A percentile compares a stretch with the other conserved stretches of the same genome.
Evolutionary conservation across 345 rosid species (phyloP).

Genomic region (Punica granatum): DNA sequence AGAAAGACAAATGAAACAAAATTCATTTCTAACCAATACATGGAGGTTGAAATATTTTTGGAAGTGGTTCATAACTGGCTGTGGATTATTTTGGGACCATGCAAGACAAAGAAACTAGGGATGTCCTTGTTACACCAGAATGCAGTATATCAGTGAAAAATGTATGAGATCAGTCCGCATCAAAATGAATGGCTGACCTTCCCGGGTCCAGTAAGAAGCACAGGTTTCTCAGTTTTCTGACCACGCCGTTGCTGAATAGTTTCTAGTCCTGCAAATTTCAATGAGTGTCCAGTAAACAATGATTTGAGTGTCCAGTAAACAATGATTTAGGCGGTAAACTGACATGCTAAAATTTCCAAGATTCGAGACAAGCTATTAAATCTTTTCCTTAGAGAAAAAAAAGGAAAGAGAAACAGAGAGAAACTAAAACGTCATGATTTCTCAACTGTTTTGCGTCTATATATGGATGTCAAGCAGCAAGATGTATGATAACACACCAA

Average conservation of each 20-base stretch:
- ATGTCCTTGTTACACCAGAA: background rate
- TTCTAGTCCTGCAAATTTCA: slow-evolving; percentile 52
- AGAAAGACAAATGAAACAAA: too few species aligned
- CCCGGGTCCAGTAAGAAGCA: slow-evolving; percentile 86
- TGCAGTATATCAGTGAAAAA: background rate
- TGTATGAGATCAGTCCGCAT: background rate
- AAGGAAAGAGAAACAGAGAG: background rate
- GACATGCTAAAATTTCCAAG: background rate
- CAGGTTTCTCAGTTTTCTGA: slow-evolving; percentile 64
- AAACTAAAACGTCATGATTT: background rate
- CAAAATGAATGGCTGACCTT: slow-evolving; percentile 42
- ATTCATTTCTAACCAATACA: too few species aligned
- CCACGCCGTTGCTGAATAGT: slow-evolving; percentile 85
- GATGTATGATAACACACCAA: background rate
- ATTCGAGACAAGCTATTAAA: background rate
- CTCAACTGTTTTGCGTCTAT: background rate
- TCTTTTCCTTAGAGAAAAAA: background rate
- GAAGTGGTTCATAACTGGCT: too few species aligned
- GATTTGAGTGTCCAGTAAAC: background rate
- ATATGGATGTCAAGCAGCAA: background rate
- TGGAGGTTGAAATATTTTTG: too few species aligned
- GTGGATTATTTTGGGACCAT: too few species aligned
- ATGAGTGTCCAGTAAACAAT: too few species aligned
- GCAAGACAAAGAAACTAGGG: too few species aligned
- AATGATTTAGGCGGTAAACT: too few species aligned